Evolutionary conservation across 306 rosid species (phyloP).

Genomic region (Inga leiocalycina): DNA sequence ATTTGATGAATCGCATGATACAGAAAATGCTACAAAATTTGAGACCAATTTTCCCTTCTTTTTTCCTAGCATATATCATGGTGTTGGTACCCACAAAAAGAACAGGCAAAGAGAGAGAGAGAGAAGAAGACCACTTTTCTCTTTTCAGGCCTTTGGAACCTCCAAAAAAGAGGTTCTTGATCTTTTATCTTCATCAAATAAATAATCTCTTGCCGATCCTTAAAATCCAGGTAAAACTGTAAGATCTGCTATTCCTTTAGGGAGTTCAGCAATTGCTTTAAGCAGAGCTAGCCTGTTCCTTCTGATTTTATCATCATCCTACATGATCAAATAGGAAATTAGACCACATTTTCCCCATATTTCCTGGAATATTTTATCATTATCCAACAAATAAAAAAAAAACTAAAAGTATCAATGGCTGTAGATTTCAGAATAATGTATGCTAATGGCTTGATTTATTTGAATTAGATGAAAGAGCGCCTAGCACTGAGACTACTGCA

Average conservation of each 20-base stretch:
- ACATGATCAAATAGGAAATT: slow-evolving; percentile 19
- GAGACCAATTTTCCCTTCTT: background rate
- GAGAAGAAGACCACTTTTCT: background rate
- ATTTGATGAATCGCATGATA: slow-evolving; percentile 13
- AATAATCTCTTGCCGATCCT: slow-evolving; percentile 30
- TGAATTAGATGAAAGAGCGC: background rate
- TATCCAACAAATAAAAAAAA: background rate
- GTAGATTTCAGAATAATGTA: background rate
- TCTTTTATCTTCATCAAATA: slow-evolving; percentile 13
- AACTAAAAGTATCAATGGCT: background rate
- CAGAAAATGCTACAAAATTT: slow-evolving; percentile 30
- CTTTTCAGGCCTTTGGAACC: background rate
- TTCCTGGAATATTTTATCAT: background rate
- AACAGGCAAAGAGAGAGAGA: background rate
- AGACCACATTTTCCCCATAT: background rate
- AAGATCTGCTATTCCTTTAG: slow-evolving; percentile 85
- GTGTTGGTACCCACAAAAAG: slow-evolving; percentile 20
- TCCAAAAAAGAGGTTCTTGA: background rate
- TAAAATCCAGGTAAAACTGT: slow-evolving; percentile 83
- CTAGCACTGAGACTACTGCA: background rate
- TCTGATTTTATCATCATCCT: slow-evolving; percentile 82
- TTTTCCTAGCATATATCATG: background rate
- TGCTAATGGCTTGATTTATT: background rate
- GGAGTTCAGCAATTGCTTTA: slow-evolving; percentile 82
- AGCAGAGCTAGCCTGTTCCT: slow-evolving; percentile 80